These are phyloP conservation scores for Phalaenopsis aphrodite DNA, from an alignment of 106 monocot genomes.

Conservation along the genomic window DNA sequence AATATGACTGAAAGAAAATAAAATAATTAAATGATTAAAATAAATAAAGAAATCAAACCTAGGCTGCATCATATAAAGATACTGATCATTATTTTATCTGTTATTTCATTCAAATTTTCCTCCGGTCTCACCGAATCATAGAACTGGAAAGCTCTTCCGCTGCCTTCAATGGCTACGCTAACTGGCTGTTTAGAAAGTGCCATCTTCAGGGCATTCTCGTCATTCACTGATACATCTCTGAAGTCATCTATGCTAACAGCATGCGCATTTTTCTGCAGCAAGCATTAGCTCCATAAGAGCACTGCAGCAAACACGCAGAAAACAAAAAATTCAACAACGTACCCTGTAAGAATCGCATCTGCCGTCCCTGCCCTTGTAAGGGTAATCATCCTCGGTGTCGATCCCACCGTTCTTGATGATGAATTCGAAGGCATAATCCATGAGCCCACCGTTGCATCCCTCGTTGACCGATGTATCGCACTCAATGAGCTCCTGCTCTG, in stretches of 20 bases:
- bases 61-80: background rate
- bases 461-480: slow-evolving; percentile 40
- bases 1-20: background rate
- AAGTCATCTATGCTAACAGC: slow-evolving; percentile 8
- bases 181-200: slow-evolving; percentile 15
- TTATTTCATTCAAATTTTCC: background rate
- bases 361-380: slow-evolving; percentile 18
- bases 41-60: background rate
- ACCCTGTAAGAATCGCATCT: slow-evolving; percentile 19
- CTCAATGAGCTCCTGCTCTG: slow-evolving; percentile 57
- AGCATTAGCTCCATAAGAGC: background rate
- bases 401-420: slow-evolving; percentile 52
- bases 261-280: slow-evolving; percentile 5
- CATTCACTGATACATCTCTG: slow-evolving; percentile 12
- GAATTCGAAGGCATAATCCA: slow-evolving; percentile 60
- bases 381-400: slow-evolving; percentile 48
- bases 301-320: background rate
- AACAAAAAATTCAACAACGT: background rate
- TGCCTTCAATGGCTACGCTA: slow-evolving; percentile 13
- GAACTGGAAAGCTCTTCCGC: slow-evolving; percentile 13
- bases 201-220: slow-evolving; percentile 12
- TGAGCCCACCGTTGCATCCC: slow-evolving; percentile 57
- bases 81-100: background rate
- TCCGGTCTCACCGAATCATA: slow-evolving; percentile 7
- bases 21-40: background rate